phyloP scores from a whole-genome alignment of 805 yeast genomes.

The Hemisphaericaspora nanyangensis region DNA sequence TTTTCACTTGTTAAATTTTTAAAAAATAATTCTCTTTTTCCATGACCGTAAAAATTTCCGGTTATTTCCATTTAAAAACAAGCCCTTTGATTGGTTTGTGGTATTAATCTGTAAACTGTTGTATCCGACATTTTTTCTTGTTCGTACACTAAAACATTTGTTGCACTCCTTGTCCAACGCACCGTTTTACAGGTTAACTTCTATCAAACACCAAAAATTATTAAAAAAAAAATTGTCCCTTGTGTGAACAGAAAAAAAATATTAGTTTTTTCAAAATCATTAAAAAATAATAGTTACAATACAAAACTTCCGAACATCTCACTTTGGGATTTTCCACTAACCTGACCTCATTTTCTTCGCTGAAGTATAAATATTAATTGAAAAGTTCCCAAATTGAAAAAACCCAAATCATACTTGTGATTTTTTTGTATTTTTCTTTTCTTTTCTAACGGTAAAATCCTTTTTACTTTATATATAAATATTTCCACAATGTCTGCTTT shows the following conservation, averaged over 20 bases:
- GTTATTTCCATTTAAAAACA: background rate
- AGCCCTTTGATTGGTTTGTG: background rate
- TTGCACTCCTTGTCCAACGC: background rate
- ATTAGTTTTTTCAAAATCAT: no score
- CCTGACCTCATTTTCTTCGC: no score
- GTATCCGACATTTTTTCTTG: slow-evolving; percentile 1
- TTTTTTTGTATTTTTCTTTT: background rate
- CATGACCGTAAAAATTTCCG: background rate
- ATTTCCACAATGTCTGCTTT: slow-evolving; percentile 26
- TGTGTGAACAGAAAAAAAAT: background rate
- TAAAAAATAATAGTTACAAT: no score
- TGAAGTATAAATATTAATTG: background rate
- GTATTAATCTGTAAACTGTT: background rate
- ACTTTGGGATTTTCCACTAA: no score
- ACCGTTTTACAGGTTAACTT: background rate
- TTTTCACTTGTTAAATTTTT: no score
- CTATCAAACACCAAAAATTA: background rate
- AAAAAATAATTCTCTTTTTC: no score
- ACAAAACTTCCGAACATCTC: no score
- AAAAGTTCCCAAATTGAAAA: slow-evolving; percentile 1
- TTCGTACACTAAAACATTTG: background rate
- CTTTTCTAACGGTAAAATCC: no score
- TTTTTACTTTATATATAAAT: background rate
- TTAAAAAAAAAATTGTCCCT: background rate
- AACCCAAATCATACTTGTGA: background rate